Percentiles rank a stretch among this genome's conserved stretches.
phyloP scores from a whole-genome alignment of 495 filamentous ascomycete genomes.

The Glonium stellatum region DNA sequence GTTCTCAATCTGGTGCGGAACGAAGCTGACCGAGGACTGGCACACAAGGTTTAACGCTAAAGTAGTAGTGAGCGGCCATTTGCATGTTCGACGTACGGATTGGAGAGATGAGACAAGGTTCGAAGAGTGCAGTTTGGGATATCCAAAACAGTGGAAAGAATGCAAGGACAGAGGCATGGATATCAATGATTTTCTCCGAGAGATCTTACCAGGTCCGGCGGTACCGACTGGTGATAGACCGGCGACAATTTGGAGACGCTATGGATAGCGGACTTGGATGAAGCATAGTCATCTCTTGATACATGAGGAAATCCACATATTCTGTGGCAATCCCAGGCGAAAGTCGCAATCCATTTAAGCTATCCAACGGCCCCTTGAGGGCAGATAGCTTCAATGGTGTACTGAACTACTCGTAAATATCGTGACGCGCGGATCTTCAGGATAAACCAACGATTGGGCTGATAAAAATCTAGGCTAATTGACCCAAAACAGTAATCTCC shows the following conservation, averaged over 20 bases:
- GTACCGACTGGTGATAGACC: conserved; percentile 13
- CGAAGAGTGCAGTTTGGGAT: conserved; percentile 36
- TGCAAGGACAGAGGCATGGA: conserved; percentile 32
- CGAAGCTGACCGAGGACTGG: conserved; percentile 38
- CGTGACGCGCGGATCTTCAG: too few species aligned
- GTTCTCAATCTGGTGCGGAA: conserved; percentile 38
- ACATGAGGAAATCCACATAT: too few species aligned
- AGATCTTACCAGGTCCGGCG: conserved; percentile 35
- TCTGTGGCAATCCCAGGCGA: too few species aligned
- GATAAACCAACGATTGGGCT: too few species aligned
- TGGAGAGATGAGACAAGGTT: conserved; percentile 37
- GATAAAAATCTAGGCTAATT: too few species aligned
- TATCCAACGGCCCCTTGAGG: too few species aligned
- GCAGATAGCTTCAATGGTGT: too few species aligned
- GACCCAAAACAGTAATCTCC: too few species aligned
- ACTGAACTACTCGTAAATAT: too few species aligned
- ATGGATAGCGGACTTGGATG: conserved; percentile 2
- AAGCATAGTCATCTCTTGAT: too few species aligned
- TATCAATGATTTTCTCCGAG: conserved; percentile 35
- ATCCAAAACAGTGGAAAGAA: conserved; percentile 39
- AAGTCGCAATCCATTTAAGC: too few species aligned
- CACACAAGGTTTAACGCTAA: conserved; percentile 35
- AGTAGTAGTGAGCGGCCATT: conserved; percentile 37
- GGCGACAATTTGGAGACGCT: conserved; percentile 23
- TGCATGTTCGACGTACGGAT: conserved; percentile 38